phyloP scores from a whole-genome alignment of 2,329 filamentous ascomycete species.

The Alternaria sp. region DNA sequence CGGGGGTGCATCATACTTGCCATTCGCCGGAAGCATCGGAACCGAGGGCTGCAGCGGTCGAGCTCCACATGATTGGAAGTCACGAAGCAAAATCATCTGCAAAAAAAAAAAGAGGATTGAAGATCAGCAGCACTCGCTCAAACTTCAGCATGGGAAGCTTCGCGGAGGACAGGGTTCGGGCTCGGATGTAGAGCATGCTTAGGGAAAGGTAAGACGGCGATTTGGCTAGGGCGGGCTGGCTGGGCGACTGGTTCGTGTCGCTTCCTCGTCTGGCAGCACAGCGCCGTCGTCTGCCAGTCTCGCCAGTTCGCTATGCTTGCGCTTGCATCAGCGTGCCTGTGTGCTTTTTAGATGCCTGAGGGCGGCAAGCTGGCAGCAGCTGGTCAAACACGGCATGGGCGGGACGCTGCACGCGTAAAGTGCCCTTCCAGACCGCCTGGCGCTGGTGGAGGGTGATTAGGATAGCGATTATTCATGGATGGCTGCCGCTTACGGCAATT shows the following conservation, averaged over 20 bases:
- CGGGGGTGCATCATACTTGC: slow-evolving; percentile 24
- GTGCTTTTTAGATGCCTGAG: slow-evolving; percentile 24
- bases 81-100: slow-evolving; percentile 43
- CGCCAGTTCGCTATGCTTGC: slow-evolving; percentile 20
- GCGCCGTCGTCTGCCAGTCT: slow-evolving; percentile 21
- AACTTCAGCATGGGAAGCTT: slow-evolving; percentile 46
- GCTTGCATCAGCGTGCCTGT: slow-evolving; percentile 23
- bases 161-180: slow-evolving; percentile 47
- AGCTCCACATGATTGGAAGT: slow-evolving; percentile 41
- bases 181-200: slow-evolving; percentile 46
- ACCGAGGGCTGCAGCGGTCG: slow-evolving; percentile 33
- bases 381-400: slow-evolving; percentile 43
- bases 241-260: slow-evolving; percentile 42
- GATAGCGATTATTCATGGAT: slow-evolving; percentile 22
- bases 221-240: slow-evolving; percentile 25
- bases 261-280: slow-evolving; percentile 38
- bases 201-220: slow-evolving; percentile 45
- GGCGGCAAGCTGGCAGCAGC: slow-evolving; percentile 4
- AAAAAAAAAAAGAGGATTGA: slow-evolving; percentile 37
- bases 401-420: slow-evolving; percentile 35
- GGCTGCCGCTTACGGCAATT: slow-evolving; percentile 34
- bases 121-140: slow-evolving; percentile 44
- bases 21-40: slow-evolving; percentile 35
- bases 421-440: slow-evolving; percentile 38
- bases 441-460: slow-evolving; percentile 31